Base-by-base conservation (phyloP, 2,329 filamentous ascomycete species). In the Aspergillus pseudoglaucus region DNA sequence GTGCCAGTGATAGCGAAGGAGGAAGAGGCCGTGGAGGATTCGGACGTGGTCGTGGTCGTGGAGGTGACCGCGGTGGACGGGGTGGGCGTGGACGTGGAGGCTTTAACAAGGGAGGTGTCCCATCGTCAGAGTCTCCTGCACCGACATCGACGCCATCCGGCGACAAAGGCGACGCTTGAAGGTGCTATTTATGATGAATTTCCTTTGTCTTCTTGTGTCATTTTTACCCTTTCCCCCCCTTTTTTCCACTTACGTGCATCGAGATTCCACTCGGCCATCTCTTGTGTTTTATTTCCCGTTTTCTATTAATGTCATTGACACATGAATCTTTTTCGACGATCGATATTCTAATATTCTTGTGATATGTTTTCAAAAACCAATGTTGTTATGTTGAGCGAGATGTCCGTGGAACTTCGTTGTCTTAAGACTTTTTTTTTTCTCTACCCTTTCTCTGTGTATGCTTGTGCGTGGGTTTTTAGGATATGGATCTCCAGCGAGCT, bases 1-100 rank as follows among this genome's bases (percentile, higher is more conserved):
- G 83, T 46, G 88, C 88, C 49, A 90, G 84, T 51, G 83, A 85
- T 63, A 87, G 85, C 57, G 87, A 90, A 61, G 75, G 77, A 48
- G 73, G 74, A 47, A 71, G 80, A 48, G 75, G 79, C 51, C 74
- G 79, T 53, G 72, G 75, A 51, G 60, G 61, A 22, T 59, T 56
- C 40, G 59, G 79, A 50, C 71, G 75, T 53, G 77, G 76, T 42
- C 70, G 81, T 42, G 81, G 81, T 14, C 75, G 73, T 27, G 73
- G 80, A 15, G 72, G 76, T 12, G 72, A 77, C 20, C 73, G 76
- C 41, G 75, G 80, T 45, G 54, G 52, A 49, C 71, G 75, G 49
- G 76, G 76, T 44, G 79, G 83, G 42, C 80, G 82, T 51, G 76
- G 82, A 47, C 75, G 82, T 35, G 77, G 80, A 48, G 79, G 79